Base-by-base conservation (phyloP, 2,329 filamentous ascomycete species). In the Pestalotiopsis sp. region DNA sequence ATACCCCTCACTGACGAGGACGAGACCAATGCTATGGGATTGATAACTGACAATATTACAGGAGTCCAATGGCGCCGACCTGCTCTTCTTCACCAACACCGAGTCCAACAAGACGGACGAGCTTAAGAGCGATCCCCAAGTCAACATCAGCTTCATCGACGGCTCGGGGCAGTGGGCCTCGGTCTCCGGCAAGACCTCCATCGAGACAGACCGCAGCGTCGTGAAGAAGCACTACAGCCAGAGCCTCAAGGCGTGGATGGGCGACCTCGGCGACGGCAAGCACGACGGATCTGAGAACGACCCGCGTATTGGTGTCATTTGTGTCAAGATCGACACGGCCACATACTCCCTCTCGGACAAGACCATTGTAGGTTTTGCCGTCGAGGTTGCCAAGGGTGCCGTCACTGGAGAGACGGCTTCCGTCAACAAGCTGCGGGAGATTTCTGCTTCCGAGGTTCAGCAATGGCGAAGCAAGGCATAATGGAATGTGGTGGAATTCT, bases 21-120 rank as follows among this genome's bases (percentile, higher is more conserved):
- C 13, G 13, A 7, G 17, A 57, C 7, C 36, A 52, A 12, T 39
- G 11, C 60, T 13, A 14, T 17, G 25, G n/a, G 11, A 25, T 11
- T 14, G 4, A n/a, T 13, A 4, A 31, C 49, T 36, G 14, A 61
- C 17, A 27, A 36, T 6, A 67, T 59, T 61, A 2, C 71, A 95
- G 92, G 93, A 97, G 81, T 85, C 86, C 70, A 91, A 91, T 72
- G 92, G 92, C 75, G 86, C 94, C 68, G 94, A 97, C 78, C 88
- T 96, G 68, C 87, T 97, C 80, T 97, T 97, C 87, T 92, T 96
- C 84, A 94, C 94, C 77, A 97, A 97, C 85, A 94, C 93, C 71
- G 92, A 95, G 79, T 94, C 93, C 11, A 90, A 93, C 82, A 97
- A 97, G 86, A 94, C 93, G 4, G 88, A 93, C 79, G 94, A 97